Evolutionary conservation across 768 basidiomycete genomes (phyloP).

Genomic region (Russula lepida): DNA sequence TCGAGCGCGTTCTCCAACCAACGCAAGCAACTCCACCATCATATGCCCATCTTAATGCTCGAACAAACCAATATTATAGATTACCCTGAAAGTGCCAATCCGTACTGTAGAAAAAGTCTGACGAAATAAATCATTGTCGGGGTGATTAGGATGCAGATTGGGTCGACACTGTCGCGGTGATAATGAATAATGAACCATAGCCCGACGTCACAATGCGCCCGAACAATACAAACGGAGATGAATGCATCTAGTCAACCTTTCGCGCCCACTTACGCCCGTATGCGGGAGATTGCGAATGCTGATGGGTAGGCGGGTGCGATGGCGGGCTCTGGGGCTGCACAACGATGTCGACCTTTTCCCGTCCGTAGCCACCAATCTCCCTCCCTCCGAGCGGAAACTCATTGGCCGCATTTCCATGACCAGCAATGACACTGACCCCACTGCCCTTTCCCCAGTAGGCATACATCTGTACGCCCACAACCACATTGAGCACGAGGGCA

Average conservation of each 20-base stretch:
- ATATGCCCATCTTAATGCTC: neutral
- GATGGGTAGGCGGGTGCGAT: slow-evolving; percentile 27
- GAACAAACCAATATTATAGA: neutral
- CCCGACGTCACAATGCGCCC: neutral
- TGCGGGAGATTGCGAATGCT: slow-evolving; percentile 32
- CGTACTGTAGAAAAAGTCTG: neutral
- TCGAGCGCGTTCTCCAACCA: no score
- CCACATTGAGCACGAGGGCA: slow-evolving; percentile 71
- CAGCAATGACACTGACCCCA: slow-evolving; percentile 18
- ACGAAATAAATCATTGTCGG: neutral
- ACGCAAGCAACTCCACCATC: neutral
- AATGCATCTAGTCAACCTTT: slow-evolving; percentile 51
- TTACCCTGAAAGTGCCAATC: neutral
- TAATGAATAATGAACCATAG: no score
- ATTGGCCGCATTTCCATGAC: slow-evolving; percentile 20
- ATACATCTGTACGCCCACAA: slow-evolving; percentile 82
- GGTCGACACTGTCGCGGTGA: neutral
- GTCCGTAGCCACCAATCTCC: slow-evolving; percentile 9
- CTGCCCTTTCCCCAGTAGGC: slow-evolving; percentile 64
- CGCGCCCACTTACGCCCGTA: slow-evolving; percentile 62
- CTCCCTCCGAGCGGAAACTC: slow-evolving; percentile 20
- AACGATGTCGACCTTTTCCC: slow-evolving; percentile 35
- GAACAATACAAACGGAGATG: neutral
- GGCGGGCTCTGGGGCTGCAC: slow-evolving; percentile 38
- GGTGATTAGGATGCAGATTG: neutral